These are phyloP conservation scores for Ceratocystis ficicola DNA, from an alignment of 2,329 filamentous ascomycete species.

Conservation along the genomic window DNA sequence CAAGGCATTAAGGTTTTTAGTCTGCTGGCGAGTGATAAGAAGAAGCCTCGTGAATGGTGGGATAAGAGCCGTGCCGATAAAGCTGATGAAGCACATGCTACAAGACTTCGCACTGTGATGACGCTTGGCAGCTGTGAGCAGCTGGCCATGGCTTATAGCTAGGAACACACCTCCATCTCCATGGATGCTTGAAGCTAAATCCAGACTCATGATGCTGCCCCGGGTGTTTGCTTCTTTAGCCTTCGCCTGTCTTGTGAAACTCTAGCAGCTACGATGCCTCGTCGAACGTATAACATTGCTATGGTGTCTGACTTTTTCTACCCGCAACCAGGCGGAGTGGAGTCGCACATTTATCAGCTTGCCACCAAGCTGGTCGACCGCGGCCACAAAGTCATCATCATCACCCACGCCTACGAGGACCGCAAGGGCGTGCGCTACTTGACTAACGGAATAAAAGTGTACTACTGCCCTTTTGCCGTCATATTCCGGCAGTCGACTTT, in stretches of 20 bases:
- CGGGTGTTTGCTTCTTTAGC: background rate
- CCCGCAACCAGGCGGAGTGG: conserved; percentile 87
- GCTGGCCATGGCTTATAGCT: background rate
- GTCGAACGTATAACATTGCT: conserved; percentile 54
- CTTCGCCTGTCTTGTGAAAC: background rate
- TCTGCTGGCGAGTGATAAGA: background rate
- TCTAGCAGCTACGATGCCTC: conserved; percentile 35
- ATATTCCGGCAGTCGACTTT: conserved; percentile 91
- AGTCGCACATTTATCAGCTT: conserved; percentile 97
- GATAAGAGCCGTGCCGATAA: background rate
- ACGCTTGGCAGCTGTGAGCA: background rate
- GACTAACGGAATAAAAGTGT: conserved; percentile 96
- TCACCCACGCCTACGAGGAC: conserved; percentile 88
- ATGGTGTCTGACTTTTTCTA: conserved; percentile 99
- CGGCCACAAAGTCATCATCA: conserved; percentile 94
- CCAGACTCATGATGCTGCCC: background rate
- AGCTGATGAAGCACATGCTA: background rate
- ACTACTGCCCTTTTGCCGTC: conserved; percentile 90
- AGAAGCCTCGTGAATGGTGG: background rate
- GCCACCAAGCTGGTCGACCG: conserved; percentile 93
- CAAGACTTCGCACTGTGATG: background rate
- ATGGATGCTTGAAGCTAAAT: conserved; percentile 4
- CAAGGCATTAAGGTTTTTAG: background rate
- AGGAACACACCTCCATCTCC: background rate
- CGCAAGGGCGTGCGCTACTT: conserved; percentile 87